Conservation (phyloP, 805 yeast species). For the Candida sonorensis region DNA sequence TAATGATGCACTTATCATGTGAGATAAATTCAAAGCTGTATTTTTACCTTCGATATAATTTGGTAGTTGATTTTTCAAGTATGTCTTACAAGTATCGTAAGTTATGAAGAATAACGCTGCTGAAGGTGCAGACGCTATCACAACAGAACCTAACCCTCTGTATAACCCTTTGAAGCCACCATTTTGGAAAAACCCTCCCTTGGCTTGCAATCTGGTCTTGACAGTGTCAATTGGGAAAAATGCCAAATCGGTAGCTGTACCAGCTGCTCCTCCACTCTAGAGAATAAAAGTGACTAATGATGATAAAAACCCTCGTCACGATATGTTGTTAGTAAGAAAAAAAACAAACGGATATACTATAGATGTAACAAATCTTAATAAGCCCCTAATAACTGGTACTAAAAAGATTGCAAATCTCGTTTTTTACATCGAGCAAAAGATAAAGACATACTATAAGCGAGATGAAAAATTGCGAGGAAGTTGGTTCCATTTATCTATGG, state of each 20-base stretch:
- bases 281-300: no score
- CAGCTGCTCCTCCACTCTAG: conserved; percentile 86
- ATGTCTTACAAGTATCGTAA: conserved; percentile 65
- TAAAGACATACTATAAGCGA: conserved; percentile 13
- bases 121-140: conserved; percentile 91
- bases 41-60: conserved; percentile 15
- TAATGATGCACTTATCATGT: conserved; percentile 80
- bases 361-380: no score
- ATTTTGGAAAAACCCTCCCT: conserved; percentile 85
- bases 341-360: no score
- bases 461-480: conserved; percentile 6
- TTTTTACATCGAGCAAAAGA: no score
- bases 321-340: conserved; percentile 3
- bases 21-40: conserved; percentile 41
- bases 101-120: conserved; percentile 76
- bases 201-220: conserved; percentile 91
- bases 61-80: conserved; percentile 18
- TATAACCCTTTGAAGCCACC: conserved; percentile 94
- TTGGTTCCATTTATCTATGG: no score
- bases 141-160: conserved; percentile 87
- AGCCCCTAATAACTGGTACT: no score
- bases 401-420: no score
- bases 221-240: conserved; percentile 96
- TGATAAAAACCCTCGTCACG: no score
- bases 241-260: conserved; percentile 89